phyloP scores from a whole-genome alignment of 768 basidiomycete species.

The Kwoniella sp. region DNA sequence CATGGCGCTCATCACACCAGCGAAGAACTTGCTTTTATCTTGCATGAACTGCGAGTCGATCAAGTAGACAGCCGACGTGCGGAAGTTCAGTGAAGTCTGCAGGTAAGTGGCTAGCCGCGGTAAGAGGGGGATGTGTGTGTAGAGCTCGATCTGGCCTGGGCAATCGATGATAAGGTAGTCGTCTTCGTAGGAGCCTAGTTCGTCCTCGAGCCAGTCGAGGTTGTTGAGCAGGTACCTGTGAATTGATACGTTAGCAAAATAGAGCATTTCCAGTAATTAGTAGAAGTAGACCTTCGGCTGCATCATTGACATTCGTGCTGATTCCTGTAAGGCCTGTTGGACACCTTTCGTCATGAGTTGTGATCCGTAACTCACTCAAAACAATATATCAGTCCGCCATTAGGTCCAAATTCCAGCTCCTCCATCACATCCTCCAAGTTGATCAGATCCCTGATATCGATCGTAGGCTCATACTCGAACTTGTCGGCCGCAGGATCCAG shows the following conservation, averaged over 20 bases:
- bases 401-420: constrained; percentile 92
- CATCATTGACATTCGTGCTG: too few relatives aligned
- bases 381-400: constrained; percentile 95
- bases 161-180: constrained; percentile 70
- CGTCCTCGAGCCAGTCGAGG: constrained; percentile 97
- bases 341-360: not conserved
- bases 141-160: constrained; percentile 85
- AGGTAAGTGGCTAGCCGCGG: constrained; percentile 74
- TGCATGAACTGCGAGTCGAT: constrained; percentile 99
- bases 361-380: constrained; percentile 90
- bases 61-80: constrained; percentile 86
- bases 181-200: constrained; percentile 89
- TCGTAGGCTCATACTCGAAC: constrained; percentile 87
- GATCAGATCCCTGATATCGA: constrained; percentile 92
- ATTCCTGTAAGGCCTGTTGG: too few relatives aligned
- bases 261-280: too few relatives aligned
- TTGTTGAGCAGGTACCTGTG: constrained; percentile 90
- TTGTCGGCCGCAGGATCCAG: constrained; percentile 93
- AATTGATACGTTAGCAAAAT: not conserved
- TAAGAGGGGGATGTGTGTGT: constrained; percentile 96
- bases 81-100: constrained; percentile 73
- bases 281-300: too few relatives aligned
- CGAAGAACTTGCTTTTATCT: constrained; percentile 97
- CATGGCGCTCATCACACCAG: constrained; percentile 96
- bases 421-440: constrained; percentile 93